Conservation (phyloP, 805 yeast genomes). For the Yamadazyma philogaea region DNA sequence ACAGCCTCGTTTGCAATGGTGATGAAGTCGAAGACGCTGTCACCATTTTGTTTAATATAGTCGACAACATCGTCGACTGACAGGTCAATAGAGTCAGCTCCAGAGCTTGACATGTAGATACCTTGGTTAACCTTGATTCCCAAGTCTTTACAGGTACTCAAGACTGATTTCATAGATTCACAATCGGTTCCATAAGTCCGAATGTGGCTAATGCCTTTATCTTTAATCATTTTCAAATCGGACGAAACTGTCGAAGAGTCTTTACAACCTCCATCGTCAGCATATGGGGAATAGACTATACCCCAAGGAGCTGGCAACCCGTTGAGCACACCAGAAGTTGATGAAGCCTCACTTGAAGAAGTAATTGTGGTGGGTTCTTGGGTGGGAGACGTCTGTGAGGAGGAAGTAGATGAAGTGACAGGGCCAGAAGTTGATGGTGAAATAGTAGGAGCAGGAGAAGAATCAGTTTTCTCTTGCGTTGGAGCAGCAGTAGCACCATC, state of each 20-base stretch:
- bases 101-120: slow-evolving; percentile 67
- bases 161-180: slow-evolving; percentile 58
- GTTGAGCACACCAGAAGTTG: slow-evolving; percentile 16
- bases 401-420: slow-evolving; percentile 13
- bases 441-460: slow-evolving; percentile 6
- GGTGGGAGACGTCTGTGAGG: slow-evolving; percentile 19
- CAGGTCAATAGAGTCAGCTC: slow-evolving; percentile 66
- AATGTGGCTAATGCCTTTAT: slow-evolving; percentile 61
- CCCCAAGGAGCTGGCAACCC: slow-evolving; percentile 47
- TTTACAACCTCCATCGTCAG: slow-evolving; percentile 66
- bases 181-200: slow-evolving; percentile 91
- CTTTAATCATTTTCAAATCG: slow-evolving; percentile 58
- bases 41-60: slow-evolving; percentile 48
- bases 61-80: slow-evolving; percentile 52
- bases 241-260: slow-evolving; percentile 46
- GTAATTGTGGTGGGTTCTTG: slow-evolving; percentile 18
- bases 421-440: not conserved
- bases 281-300: slow-evolving; percentile 78
- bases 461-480: too few relatives aligned
- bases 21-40: slow-evolving; percentile 73
- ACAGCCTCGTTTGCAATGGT: slow-evolving; percentile 91
- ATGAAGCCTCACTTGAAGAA: slow-evolving; percentile 14
- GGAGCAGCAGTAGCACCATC: too few relatives aligned
- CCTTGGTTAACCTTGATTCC: slow-evolving; percentile 84
- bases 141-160: slow-evolving; percentile 53